Evolutionary conservation across 306 rosid species (phyloP), one percentile per base, ranked within the genome.

Genomic region (Betula pendula): DNA sequence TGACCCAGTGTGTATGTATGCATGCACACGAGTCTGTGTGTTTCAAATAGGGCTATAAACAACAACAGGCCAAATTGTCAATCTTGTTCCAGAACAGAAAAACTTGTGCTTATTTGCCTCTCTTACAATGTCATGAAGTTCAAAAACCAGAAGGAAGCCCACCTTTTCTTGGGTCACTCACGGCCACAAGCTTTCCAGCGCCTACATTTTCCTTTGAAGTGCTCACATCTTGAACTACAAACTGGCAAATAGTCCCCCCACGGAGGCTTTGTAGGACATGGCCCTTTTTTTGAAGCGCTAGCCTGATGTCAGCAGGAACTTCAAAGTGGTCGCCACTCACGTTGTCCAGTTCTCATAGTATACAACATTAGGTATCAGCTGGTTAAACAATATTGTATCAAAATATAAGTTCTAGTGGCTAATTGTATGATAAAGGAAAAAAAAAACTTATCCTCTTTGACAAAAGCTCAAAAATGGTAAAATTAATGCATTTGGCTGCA

Each of bases 121-220:
- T 35, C 42, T 38, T 38, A 38, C 42, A 38, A 38, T 38, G 42
- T 38, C 42, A n/a, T n/a, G 24, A 43, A 62, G 72, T 70, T 88
- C 83, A 94, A 82, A 78, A 87, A 65, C 96, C 96, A 14, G 98
- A 82, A 49, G 98, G 96, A 67, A 83, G 48, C 38, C 97, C 97
- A 48, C 97, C 98, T 81, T 92, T 94, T 85, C 97, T 90, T 11
- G 98, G 98, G 75, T 94, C 97, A 83, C 98, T 94, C 58, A 94
- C 98, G 15, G 94, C 96, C 55, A 89, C 87, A 58, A 94, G 85
- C 83, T 79, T 77, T 56, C 82, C 85, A 16, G 17, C 11, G 44
- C 29, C 81, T 67, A 62, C 65, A 38, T 83, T 85, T 68, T 24
- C 58, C 67, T 47, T 65, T 2, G 55, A 77, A 40, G 55, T 6